Evolutionary conservation across 2,329 filamentous ascomycete genomes (phyloP), one percentile per base, ranked within the genome.

Genomic region (Monosporascus sp.): DNA sequence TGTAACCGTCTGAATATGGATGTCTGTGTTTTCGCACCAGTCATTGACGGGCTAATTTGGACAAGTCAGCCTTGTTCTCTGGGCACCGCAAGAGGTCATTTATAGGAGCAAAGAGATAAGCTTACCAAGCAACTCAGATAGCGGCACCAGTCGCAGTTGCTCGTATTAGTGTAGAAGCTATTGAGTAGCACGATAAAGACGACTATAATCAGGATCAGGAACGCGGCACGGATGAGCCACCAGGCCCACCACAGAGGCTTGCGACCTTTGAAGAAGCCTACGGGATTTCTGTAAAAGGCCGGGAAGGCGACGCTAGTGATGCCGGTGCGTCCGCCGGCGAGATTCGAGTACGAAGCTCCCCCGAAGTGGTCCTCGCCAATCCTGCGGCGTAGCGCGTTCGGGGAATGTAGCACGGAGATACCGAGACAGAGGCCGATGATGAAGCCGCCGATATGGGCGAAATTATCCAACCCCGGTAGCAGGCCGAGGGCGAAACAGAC

Each of bases 161-260:
- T 84, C 55, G 82, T 80, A 69, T 87, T 86, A 58, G 82, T 82
- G 73, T 97, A 97, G 69, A 99, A 99, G 74, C 97, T 94, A 68
- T 91, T 85, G 55, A 97, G 71, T 51, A 99, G 76, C 45, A 97
- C 74, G 56, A 96, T 88, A 68, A 97, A 97, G 1, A 87, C 87
- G 41, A 96, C 80, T 37, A 96, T 77, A 37, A 92, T 88, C n/a
- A 85, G 80, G 7, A 96, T 80, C 50, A 99, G 74, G 24, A 88
- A 86, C 0, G 81, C 90, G 1, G 82, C 89, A 19, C 94, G 83
- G 27, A 97, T 79, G 22, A 96, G 72, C 93, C 93, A 97, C 94
- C 94, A 99, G 6, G 77, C 88, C 94, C 94, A 99, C 94, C 94
- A 99, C 7, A 96, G 78, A 22, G 89, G 88, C 69, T 96, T 96